A percentile compares a stretch with the other conserved stretches of the same genome.
phyloP scores from a whole-genome alignment of 164 flowering plant species.

The Dillenia turbinata region DNA sequence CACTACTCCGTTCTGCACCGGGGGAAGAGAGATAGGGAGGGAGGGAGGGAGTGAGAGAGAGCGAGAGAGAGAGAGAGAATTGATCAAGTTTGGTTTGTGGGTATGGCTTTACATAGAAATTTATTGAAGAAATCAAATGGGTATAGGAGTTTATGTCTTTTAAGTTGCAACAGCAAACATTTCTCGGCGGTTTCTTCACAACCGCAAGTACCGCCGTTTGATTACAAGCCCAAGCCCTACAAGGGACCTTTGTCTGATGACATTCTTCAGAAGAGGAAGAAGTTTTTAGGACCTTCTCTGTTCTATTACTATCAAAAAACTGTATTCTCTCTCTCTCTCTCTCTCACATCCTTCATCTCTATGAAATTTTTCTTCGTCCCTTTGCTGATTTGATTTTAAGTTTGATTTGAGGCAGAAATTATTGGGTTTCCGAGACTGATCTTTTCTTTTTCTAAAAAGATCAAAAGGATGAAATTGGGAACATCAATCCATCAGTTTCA shows the following conservation, averaged over 20 bases:
- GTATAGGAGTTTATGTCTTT: conserved; percentile 6
- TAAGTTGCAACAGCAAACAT: not conserved
- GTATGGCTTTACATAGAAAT: conserved; percentile 28
- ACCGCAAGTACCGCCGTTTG: conserved; percentile 69
- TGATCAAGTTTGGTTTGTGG: too few species aligned
- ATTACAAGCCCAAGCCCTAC: conserved; percentile 67
- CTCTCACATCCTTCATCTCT: not conserved
- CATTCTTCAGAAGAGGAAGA: conserved; percentile 67
- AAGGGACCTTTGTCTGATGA: conserved; percentile 69
- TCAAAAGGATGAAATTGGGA: too few species aligned
- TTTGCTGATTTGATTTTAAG: not conserved
- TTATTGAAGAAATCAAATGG: conserved; percentile 23
- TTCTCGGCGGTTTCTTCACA: conserved; percentile 14
- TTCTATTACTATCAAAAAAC: conserved; percentile 87
- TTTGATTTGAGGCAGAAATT: not conserved
- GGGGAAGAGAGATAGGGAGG: too few species aligned
- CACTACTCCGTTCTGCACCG: too few species aligned
- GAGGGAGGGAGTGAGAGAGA: too few species aligned
- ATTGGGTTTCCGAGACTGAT: too few species aligned
- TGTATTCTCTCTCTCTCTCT: conserved; percentile 40
- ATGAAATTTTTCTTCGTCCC: not conserved
- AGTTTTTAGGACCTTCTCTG: conserved; percentile 78
- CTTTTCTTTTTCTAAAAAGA: too few species aligned
- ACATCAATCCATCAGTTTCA: too few species aligned
- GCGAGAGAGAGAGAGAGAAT: too few species aligned